A percentile compares a stretch with the other conserved stretches of the same genome.
Evolutionary conservation across 1,284 basidiomycete species (phyloP).

Genomic region (Stygiomarasmius scandens): DNA sequence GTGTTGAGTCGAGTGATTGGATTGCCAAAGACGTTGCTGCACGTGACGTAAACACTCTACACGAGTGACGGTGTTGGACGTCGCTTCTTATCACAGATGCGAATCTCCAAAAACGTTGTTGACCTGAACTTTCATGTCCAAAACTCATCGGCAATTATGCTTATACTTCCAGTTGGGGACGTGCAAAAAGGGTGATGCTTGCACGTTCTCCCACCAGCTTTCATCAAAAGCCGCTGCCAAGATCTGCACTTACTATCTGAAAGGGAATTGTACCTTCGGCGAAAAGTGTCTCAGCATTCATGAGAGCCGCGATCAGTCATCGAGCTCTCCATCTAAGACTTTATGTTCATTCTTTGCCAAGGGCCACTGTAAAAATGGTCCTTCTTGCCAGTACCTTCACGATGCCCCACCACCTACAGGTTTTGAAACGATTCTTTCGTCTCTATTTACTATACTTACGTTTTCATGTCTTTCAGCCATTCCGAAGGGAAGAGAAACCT

Average conservation of each 20-base stretch:
- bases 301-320: slow-evolving; percentile 2
- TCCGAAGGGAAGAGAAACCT: slow-evolving; percentile 4
- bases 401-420: too few species aligned
- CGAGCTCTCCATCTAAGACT: background rate
- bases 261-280: slow-evolving; percentile 27
- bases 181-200: background rate
- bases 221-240: background rate
- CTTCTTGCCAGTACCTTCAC: too few species aligned
- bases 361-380: background rate
- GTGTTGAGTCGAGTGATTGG: background rate
- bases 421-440: too few species aligned
- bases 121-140: background rate
- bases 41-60: background rate
- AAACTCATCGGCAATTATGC: background rate
- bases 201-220: slow-evolving; percentile 8
- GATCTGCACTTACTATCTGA: slow-evolving; percentile 25
- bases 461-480: slow-evolving; percentile 1
- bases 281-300: slow-evolving; percentile 20
- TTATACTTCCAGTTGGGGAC: slow-evolving; percentile 16
- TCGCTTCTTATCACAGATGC: background rate
- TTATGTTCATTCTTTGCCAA: background rate
- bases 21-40: background rate
- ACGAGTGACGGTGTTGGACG: too few species aligned
- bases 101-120: background rate
- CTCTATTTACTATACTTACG: too few species aligned